Conservation (phyloP, 257 asterid genomes). For the Gentiana macrophylla region DNA sequence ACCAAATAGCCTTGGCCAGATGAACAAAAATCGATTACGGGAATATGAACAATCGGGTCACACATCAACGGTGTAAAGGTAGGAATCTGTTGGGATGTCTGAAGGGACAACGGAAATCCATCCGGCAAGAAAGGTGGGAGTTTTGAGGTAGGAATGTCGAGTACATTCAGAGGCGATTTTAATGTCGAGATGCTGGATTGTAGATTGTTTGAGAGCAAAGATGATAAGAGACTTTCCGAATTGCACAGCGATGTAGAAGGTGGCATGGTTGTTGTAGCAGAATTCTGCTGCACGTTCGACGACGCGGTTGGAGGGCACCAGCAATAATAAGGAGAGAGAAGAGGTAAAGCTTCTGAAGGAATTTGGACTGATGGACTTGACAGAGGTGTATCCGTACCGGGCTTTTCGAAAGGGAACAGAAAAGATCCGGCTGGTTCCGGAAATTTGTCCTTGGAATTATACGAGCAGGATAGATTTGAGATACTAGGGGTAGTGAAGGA, state of each 20-base stretch:
- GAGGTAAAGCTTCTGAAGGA: constrained; percentile 29
- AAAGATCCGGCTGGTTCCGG: constrained; percentile 20
- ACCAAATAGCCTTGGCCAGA: constrained; percentile 79
- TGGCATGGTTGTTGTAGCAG: not conserved
- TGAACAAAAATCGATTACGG: constrained; percentile 73
- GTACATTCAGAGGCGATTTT: constrained; percentile 27
- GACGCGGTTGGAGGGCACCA: constrained; percentile 74
- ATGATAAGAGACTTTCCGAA: not conserved
- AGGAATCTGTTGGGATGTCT: constrained; percentile 69
- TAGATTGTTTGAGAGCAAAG: constrained; percentile 40
- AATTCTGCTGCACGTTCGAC: constrained; percentile 29
- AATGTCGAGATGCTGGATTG: constrained; percentile 36
- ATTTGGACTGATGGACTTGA: constrained; percentile 27
- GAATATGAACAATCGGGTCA: constrained; percentile 82
- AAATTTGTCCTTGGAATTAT: constrained; percentile 18
- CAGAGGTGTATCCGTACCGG: constrained; percentile 17
- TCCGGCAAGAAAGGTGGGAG: constrained; percentile 61
- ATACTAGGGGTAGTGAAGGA: constrained; percentile 19
- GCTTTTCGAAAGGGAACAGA: constrained; percentile 19
- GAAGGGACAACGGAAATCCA: constrained; percentile 27
- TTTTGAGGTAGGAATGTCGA: constrained; percentile 34
- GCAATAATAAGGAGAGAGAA: constrained; percentile 69
- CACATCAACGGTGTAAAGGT: constrained; percentile 67
- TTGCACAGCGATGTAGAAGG: too few relatives aligned
- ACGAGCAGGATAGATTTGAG: constrained; percentile 23